A percentile compares a stretch with the other conserved stretches of the same genome.
Evolutionary conservation across 352 stramenopile species (phyloP).

Genomic region (Phytophthora uliginosa): DNA sequence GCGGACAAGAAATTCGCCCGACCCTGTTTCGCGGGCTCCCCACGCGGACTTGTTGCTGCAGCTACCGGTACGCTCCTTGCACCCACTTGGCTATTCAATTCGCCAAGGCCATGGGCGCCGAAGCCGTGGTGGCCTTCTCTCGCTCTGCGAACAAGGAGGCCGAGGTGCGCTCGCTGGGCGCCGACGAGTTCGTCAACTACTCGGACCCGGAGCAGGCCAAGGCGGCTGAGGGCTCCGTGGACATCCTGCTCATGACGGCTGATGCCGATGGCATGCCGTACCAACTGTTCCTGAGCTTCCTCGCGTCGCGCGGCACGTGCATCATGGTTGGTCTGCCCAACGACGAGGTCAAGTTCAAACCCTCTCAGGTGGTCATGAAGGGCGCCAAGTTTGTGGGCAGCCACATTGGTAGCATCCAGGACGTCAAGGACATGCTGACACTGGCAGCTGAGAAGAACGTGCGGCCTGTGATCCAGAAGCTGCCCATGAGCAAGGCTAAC

Average conservation of each 20-base stretch:
- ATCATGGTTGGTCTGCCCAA: conserved; percentile 78
- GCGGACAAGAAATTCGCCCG: too few relatives aligned
- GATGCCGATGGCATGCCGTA: conserved; percentile 63
- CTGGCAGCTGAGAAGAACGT: conserved; percentile 81
- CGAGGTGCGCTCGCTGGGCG: conserved; percentile 63
- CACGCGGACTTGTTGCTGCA: too few relatives aligned
- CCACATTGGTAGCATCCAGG: conserved; percentile 79
- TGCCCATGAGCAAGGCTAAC: conserved; percentile 62
- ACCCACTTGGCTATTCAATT: conserved; percentile 88
- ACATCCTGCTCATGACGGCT: conserved; percentile 82
- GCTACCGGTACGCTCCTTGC: too few relatives aligned
- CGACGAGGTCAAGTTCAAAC: conserved; percentile 64
- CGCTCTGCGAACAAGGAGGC: conserved; percentile 67
- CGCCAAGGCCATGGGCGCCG: conserved; percentile 68
- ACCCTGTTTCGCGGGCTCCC: too few relatives aligned
- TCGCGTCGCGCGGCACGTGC: conserved; percentile 65
- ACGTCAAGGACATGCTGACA: conserved; percentile 88
- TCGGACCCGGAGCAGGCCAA: conserved; percentile 48
- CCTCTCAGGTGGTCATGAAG: conserved; percentile 55
- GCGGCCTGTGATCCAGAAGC: conserved; percentile 55
- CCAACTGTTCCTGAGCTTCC: conserved; percentile 56
- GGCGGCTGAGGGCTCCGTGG: conserved; percentile 45
- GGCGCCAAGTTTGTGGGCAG: conserved; percentile 68
- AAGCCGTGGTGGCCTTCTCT: conserved; percentile 75
- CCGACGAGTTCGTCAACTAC: conserved; percentile 70